Base-by-base conservation (phyloP, 768 basidiomycete species). In the Symmetrospora coprosmae region DNA sequence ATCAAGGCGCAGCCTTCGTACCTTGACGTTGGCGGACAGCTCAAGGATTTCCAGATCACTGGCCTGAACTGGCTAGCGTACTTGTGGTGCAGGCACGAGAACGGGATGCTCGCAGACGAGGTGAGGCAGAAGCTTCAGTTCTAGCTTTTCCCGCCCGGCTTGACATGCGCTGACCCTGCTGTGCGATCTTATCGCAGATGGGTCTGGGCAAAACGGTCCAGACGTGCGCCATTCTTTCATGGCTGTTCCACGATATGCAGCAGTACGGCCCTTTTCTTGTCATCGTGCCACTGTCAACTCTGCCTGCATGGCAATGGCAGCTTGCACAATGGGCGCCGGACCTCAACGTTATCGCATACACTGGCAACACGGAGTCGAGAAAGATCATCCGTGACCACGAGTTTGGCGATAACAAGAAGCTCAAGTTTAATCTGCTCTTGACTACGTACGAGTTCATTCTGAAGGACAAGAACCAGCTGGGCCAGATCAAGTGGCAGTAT, bases 31-130 rank as follows among this genome's bases (percentile, higher is more conserved):
- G 89, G 90, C 30, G 89, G 89, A 5, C 73, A 82, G 64, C 78
- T 97, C 63, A 99, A 99, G 74, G 94, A 97, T 69, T 99, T 99
- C 76, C 94, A 99, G 75, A 77, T 97, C 38, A 94, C 89, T 2
- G 94, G 94, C 23, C 78, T 99, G 64, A 99, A 99, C 71, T 99
- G 94, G 94, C 78, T 99, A n/a, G 85, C 87, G 3, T 97, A 92
- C 73, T 76, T 91, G 16, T 97, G 94, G 94, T 82, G 80, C 65
- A 82, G 87, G 66, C 87, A 87, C 8, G 85, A 92, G 67, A 97
- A 97, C 70, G 94, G 94, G 19, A 94, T 99, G 61, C 75, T 99
- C 34, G 94, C 94, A 0, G 94, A 99, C 69, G 94, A 99, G 69
- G 73, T 74, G 50, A 50, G 60, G 34, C 37, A 13, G 21, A 30